Conservation (phyloP, 306 rosid species). For the Cucurbita ficifolia region DNA sequence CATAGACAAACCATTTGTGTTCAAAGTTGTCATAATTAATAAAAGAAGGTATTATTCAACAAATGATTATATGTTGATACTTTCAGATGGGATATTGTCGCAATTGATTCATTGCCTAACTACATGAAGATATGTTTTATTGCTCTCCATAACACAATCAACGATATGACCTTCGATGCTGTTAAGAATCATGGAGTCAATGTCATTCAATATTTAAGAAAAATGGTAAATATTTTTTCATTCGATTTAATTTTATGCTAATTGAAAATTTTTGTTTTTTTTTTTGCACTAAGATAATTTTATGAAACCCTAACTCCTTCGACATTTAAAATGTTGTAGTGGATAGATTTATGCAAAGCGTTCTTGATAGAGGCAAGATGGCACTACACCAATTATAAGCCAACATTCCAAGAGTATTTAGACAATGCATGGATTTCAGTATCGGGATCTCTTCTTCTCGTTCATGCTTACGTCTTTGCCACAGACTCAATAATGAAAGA, state of each 20-base stretch:
- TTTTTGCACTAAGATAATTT: not conserved
- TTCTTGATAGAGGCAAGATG: constrained; percentile 14
- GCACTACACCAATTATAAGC: constrained; percentile 6
- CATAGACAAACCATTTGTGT: too few relatives aligned
- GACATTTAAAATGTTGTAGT: not conserved
- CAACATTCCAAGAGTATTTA: constrained; percentile 11
- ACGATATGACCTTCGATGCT: not conserved
- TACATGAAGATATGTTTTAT: constrained; percentile 12
- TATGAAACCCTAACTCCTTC: not conserved
- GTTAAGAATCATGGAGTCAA: not conserved
- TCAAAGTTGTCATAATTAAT: too few relatives aligned
- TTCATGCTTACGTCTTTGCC: constrained; percentile 7
- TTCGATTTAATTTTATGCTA: too few relatives aligned
- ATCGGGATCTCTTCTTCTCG: not conserved
- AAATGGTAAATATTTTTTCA: not conserved
- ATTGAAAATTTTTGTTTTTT: too few relatives aligned
- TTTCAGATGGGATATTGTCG: constrained; percentile 8
- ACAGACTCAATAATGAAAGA: not conserved
- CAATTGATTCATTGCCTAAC: constrained; percentile 5
- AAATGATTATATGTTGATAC: too few relatives aligned
- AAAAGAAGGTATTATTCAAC: too few relatives aligned
- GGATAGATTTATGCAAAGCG: constrained; percentile 15
- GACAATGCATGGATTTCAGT: constrained; percentile 19
- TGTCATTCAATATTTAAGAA: not conserved
- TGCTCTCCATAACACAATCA: constrained; percentile 5